Percentiles rank a stretch among this genome's conserved stretches.
Conservation (phyloP, 192 early-diverging fungal species). For the Spizellomyces punctatus region DNA sequence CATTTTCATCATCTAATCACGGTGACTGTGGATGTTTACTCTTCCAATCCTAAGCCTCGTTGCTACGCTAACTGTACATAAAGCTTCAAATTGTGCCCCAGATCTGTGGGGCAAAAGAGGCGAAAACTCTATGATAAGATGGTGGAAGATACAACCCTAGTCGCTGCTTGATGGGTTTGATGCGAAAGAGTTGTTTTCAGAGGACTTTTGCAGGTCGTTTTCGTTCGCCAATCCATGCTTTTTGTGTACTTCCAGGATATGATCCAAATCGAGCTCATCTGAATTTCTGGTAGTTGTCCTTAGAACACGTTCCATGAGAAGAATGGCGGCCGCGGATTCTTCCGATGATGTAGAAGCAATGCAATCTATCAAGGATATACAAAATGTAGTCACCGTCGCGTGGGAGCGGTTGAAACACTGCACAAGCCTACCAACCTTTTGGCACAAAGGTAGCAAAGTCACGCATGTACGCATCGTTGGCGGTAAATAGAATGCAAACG, state of each 20-base stretch:
- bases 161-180: no score
- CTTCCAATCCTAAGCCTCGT: no score
- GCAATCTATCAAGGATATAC: constrained; percentile 6
- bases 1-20: no score
- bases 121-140: no score
- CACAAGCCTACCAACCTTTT: background rate
- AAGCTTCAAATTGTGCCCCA: no score
- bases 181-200: no score
- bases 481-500: constrained; percentile 24
- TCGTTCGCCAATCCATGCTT: no score
- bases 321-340: constrained; percentile 20
- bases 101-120: no score
- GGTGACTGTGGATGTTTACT: no score
- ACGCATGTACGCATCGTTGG: constrained; percentile 30
- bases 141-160: no score
- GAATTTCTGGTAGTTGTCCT: constrained; percentile 13
- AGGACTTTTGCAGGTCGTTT: no score
- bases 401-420: background rate
- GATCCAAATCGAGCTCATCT: constrained; percentile 10
- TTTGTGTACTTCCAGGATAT: constrained; percentile 10
- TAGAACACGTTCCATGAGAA: constrained; percentile 22
- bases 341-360: constrained; percentile 20
- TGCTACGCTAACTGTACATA: no score
- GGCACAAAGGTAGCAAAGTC: constrained; percentile 25
- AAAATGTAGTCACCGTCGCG: background rate